Conservation (phyloP, 1,284 basidiomycete genomes). For the Wolfiporia cocos region DNA sequence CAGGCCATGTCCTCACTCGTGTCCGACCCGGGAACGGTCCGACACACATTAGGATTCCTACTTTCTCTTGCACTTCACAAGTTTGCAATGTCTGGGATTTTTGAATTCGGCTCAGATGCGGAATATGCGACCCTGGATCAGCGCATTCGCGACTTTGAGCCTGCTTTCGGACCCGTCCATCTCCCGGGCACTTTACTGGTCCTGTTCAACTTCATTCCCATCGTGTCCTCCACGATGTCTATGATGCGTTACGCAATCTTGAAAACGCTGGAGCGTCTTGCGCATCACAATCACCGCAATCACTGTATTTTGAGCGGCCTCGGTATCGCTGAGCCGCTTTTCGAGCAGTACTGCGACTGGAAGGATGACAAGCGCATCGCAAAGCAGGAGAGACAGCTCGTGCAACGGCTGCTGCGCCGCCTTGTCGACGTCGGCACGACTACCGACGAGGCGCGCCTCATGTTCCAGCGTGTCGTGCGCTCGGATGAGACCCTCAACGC, state of each 20-base stretch:
- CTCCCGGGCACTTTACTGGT: constrained; percentile 51
- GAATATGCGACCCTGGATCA: constrained; percentile 25
- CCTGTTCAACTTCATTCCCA: constrained; percentile 42
- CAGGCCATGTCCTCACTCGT: constrained; percentile 49
- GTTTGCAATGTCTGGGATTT: constrained; percentile 49
- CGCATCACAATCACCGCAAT: constrained; percentile 57
- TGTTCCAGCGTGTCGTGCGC: constrained; percentile 55
- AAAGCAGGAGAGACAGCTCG: constrained; percentile 42
- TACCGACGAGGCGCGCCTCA: constrained; percentile 47
- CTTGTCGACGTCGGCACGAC: constrained; percentile 68
- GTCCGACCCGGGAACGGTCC: constrained; percentile 37
- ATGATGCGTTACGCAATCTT: constrained; percentile 43
- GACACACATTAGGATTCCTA: constrained; percentile 55
- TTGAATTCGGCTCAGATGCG: constrained; percentile 33
- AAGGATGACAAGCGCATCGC: constrained; percentile 24
- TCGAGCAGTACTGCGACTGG: constrained; percentile 28
- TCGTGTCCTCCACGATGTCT: constrained; percentile 14
- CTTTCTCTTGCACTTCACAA: constrained; percentile 59
- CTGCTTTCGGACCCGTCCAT: constrained; percentile 39
- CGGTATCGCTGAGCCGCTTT: constrained; percentile 47
- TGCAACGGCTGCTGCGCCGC: constrained; percentile 55
- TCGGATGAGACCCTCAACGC: constrained; percentile 37
- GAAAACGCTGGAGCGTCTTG: constrained; percentile 58
- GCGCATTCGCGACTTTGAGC: constrained; percentile 36
- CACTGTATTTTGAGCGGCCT: constrained; percentile 56